Evolutionary conservation across 768 basidiomycete genomes (phyloP), one percentile per base, ranked within the genome.

Genomic region (Paxillus rubicundulus): DNA sequence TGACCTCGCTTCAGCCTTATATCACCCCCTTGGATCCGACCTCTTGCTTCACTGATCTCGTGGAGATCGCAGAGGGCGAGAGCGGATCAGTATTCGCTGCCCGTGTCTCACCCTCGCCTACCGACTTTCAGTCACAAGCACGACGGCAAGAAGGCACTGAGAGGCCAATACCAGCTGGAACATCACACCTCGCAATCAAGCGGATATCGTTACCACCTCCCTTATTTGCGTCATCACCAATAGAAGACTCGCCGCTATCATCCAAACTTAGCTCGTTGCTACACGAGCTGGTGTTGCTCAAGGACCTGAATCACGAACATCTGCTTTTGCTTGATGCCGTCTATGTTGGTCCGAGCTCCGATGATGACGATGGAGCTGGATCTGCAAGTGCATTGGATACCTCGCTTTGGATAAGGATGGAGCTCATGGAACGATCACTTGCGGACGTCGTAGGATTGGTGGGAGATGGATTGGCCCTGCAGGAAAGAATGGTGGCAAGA

Each of bases 371-470:
- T 48, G 52, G 52, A 18, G 16, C 14, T 3, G 44, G 48, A 18
- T 50, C 45, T 24, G 48, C 55, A 4, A 24, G 28, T 3, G 32
- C 27, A 7, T 58, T 70, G 18, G 84, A 84, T 52, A 81, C 82
- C 56, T 79, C 83, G 52, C 68, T 93, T 34, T 93, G 91, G 91
- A 85, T 93, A 45, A 74, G 85, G 56, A 93, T 93, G 91, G 89
- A 92, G 66, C 79, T 92, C 30, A 91, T 93, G 90, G 89, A 91
- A 61, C 77, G 89, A 56, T 91, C 89, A 64, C 72, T 93, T 58
- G 91, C 91, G 60, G 91, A 93, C 65, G 78, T 93, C 42, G 75
- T 92, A 14, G 81, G 75, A 14, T 67, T 91, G 17, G 81, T 80
- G 7, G 78, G 72, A 12, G 75, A 81, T 54, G 88, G 87, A 0